Base-by-base conservation (phyloP, 805 yeast genomes). In the Brettanomyces nanus region DNA sequence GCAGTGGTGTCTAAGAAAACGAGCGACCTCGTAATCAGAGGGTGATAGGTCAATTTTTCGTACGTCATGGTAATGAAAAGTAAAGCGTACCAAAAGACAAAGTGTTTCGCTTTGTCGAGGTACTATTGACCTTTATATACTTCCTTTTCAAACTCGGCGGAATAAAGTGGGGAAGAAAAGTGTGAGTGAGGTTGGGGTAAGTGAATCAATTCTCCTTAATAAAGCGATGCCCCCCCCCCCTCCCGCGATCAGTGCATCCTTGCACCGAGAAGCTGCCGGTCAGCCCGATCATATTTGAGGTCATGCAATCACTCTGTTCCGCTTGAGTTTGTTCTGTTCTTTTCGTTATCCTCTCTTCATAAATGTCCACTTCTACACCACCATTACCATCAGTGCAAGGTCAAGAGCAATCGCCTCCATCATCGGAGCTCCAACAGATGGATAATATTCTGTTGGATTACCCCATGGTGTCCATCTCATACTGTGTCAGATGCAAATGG, bases 401-500 rank as follows among this genome's bases (percentile, higher is more conserved):
- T 23, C n/a, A n/a, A n/a, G n/a, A n/a, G n/a, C n/a, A n/a, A n/a
- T n/a, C n/a, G n/a, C n/a, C n/a, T n/a, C n/a, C n/a, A n/a, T n/a
- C n/a, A n/a, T n/a, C n/a, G n/a, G 19, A 15, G 19, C 13, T 9
- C 19, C 31, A 21, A n/a, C 14, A 18, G 23, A 19, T 18, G 23
- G 38, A 35, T 22, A 29, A 28, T 23, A 33, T 42, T 6, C 41
- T 43, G 18, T 13, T 46, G 5, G 42, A 44, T 19, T 76, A 67
- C 41, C 92, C 94, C 2, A 63, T 76, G 31, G 72, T 86, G 2
- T 62, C 75, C 4, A 85, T 86, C 30, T 69, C 73, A 46, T 86
- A 80, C 59, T 86, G 96, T 54, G 80, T 82, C 28, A 75, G 72
- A 52, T 86, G 96, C 65, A 81, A 82, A 51, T 86, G 96, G 96